Conservation (phyloP, 352 stramenopile genomes). For the Globisporangium paddicum region DNA sequence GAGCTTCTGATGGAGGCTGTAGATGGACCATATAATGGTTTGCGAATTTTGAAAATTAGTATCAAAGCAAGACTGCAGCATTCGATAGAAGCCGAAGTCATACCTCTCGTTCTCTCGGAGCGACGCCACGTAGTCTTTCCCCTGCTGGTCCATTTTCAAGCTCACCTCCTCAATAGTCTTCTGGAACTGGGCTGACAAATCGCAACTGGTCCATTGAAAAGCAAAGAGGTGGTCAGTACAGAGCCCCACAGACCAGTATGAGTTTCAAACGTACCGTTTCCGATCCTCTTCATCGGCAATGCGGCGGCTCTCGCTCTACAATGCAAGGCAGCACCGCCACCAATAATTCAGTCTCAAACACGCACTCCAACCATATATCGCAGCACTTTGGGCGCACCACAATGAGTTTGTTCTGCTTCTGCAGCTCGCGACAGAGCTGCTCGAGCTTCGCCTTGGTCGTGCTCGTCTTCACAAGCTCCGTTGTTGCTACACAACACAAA, state of each 20-base stretch:
- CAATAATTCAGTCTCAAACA: too few species aligned
- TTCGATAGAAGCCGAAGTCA: too few species aligned
- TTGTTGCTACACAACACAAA: too few species aligned
- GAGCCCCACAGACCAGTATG: too few species aligned
- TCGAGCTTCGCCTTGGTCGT: constrained; percentile 74
- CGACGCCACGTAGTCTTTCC: constrained; percentile 78
- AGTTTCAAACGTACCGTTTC: constrained; percentile 66
- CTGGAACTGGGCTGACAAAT: constrained; percentile 76
- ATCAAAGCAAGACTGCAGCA: too few species aligned
- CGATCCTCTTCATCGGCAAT: constrained; percentile 83
- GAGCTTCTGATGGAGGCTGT: constrained; percentile 78
- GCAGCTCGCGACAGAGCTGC: constrained; percentile 77
- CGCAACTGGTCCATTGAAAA: constrained; percentile 40
- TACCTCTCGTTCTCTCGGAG: constrained; percentile 83
- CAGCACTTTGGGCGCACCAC: constrained; percentile 18
- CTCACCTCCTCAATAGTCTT: constrained; percentile 87
- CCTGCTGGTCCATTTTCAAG: constrained; percentile 85
- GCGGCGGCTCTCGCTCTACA: constrained; percentile 63
- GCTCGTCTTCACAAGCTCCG: constrained; percentile 60
- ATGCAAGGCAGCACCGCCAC: neutral
- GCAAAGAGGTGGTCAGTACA: too few species aligned
- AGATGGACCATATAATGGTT: too few species aligned
- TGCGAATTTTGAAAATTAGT: neutral
- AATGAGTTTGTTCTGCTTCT: constrained; percentile 88
- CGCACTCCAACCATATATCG: neutral